Conservation (phyloP, 768 basidiomycete genomes). For the Pleurotus djamor region DNA sequence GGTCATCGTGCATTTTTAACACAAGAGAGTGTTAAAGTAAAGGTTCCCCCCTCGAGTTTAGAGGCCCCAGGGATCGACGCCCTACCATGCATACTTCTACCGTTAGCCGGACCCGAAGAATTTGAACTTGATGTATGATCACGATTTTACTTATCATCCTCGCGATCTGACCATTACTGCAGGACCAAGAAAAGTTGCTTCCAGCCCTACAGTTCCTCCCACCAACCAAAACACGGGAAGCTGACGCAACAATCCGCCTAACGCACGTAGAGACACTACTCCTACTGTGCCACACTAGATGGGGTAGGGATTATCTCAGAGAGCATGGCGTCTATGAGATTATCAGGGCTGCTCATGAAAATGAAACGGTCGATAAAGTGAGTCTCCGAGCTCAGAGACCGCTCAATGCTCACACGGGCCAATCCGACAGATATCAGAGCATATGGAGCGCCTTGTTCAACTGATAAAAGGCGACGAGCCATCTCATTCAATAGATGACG, state of each 20-base stretch:
- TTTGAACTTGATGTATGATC: conserved; percentile 79
- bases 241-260: conserved; percentile 71
- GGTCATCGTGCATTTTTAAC: conserved; percentile 73
- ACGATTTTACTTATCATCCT: neutral
- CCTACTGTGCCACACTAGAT: conserved; percentile 83
- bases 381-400: conserved; percentile 22
- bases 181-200: conserved; percentile 90
- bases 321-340: conserved; percentile 86
- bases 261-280: conserved; percentile 90
- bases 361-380: conserved; percentile 79
- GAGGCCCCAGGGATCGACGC: conserved; percentile 78
- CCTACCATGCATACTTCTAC: conserved; percentile 82
- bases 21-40: conserved; percentile 54
- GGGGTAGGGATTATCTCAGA: conserved; percentile 83
- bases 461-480: conserved; percentile 82
- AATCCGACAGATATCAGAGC: conserved; percentile 67
- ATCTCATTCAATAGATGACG: conserved; percentile 37
- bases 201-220: conserved; percentile 86
- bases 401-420: neutral
- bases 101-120: conserved; percentile 94
- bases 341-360: conserved; percentile 71
- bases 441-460: conserved; percentile 85
- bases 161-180: neutral
- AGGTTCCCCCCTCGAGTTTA: conserved; percentile 55
- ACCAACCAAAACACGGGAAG: conserved; percentile 79